Percentiles rank a stretch among this genome's conserved stretches.
Evolutionary conservation across 2,329 filamentous ascomycete genomes (phyloP).

Genomic region (Alternaria conjuncta): DNA sequence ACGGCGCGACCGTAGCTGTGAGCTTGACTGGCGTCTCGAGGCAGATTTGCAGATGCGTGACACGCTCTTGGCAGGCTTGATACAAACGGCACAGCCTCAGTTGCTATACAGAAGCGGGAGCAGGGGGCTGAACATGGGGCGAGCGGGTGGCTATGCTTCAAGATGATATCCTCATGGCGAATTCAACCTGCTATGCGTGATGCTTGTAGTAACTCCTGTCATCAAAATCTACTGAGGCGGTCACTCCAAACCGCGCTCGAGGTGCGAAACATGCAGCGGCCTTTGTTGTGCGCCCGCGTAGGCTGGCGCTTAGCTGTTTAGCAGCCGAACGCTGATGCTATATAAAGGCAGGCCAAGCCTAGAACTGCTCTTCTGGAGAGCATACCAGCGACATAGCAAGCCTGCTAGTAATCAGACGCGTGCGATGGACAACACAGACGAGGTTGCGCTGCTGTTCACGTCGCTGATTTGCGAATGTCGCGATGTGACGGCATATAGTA

Average conservation of each 20-base stretch:
- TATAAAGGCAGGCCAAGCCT: slow-evolving; percentile 36
- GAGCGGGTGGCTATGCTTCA: slow-evolving; percentile 36
- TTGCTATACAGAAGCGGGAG: slow-evolving; percentile 29
- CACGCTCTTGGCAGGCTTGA: slow-evolving; percentile 37
- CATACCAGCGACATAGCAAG: slow-evolving; percentile 6
- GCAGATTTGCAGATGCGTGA: slow-evolving; percentile 45
- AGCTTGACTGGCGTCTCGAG: slow-evolving; percentile 43
- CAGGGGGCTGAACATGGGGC: slow-evolving; percentile 21
- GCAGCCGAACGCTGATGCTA: slow-evolving; percentile 31
- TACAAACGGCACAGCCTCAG: slow-evolving; percentile 46
- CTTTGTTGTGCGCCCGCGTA: slow-evolving; percentile 21
- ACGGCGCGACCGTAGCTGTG: slow-evolving; percentile 34
- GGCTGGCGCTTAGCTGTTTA: slow-evolving; percentile 38
- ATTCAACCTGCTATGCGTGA: slow-evolving; percentile 3
- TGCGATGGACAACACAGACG: not conserved
- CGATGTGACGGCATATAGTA: not conserved
- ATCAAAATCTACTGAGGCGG: not conserved
- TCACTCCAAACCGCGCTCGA: slow-evolving; percentile 1
- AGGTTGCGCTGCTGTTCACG: not conserved
- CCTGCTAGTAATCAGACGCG: not conserved
- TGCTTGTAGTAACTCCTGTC: slow-evolving; percentile 6
- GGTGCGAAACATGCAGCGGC: slow-evolving; percentile 12
- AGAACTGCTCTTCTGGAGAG: slow-evolving; percentile 13
- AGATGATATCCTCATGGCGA: slow-evolving; percentile 14
- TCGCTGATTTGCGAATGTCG: not conserved